Conservation (phyloP, 2,329 filamentous ascomycete genomes). For the Sarocladium kiliense region DNA sequence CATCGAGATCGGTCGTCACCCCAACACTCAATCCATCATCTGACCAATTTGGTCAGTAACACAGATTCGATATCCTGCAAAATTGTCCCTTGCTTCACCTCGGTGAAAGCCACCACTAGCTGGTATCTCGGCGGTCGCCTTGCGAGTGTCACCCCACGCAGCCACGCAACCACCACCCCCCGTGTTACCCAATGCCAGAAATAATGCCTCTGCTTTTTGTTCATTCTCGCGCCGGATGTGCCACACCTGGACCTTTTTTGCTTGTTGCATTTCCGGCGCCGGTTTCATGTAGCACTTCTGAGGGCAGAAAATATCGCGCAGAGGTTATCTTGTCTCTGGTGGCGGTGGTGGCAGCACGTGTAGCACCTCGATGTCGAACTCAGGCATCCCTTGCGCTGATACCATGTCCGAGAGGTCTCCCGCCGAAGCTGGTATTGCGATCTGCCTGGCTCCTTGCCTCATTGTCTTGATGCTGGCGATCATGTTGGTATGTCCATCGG, state of each 20-base stretch:
- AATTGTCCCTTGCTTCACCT: neutral
- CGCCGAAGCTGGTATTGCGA: neutral
- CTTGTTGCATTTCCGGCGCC: neutral
- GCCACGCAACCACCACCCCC: neutral
- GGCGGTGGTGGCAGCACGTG: neutral
- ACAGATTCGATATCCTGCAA: too few relatives aligned
- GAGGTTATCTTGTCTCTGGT: too few relatives aligned
- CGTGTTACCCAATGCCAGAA: neutral
- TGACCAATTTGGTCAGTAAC: neutral
- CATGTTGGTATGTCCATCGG: neutral
- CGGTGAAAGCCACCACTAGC: neutral
- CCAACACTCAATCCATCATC: neutral
- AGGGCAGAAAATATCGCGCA: too few relatives aligned
- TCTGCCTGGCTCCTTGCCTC: neutral
- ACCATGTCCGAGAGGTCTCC: neutral
- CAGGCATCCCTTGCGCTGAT: neutral
- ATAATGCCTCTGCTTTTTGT: neutral
- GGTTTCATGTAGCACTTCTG: too few relatives aligned
- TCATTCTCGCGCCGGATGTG: neutral
- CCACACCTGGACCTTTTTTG: neutral
- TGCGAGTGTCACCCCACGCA: slow-evolving; percentile 1
- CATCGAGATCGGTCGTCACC: neutral
- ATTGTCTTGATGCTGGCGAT: neutral
- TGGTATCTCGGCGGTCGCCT: neutral
- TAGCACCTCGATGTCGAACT: slow-evolving; percentile 1